A percentile compares a stretch with the other conserved stretches of the same genome.
Evolutionary conservation across 805 yeast genomes (phyloP).

Genomic region (Suhomyces vadensis): DNA sequence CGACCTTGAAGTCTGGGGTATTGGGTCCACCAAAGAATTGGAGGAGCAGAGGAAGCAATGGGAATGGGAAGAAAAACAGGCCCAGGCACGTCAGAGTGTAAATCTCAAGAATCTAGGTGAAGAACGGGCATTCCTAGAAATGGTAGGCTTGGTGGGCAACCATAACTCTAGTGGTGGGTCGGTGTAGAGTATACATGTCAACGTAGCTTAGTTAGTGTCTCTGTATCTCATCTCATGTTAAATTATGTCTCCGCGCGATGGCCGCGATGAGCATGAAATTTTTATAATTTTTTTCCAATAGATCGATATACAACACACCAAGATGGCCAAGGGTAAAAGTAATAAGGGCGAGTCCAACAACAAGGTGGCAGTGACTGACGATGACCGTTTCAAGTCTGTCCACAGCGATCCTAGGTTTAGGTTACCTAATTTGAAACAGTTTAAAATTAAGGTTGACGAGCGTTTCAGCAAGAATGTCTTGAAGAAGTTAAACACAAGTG

Average conservation of each 20-base stretch:
- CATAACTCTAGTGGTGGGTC: slow-evolving; percentile 50
- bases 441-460: slow-evolving; percentile 78
- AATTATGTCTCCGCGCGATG: not conserved
- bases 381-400: slow-evolving; percentile 75
- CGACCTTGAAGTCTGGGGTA: slow-evolving; percentile 89
- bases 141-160: slow-evolving; percentile 67
- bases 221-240: too few species aligned
- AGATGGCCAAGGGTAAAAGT: slow-evolving; percentile 7
- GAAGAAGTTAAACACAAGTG: slow-evolving; percentile 44
- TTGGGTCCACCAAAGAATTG: slow-evolving; percentile 77
- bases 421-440: slow-evolving; percentile 64
- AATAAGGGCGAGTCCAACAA: slow-evolving; percentile 7
- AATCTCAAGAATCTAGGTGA: slow-evolving; percentile 70
- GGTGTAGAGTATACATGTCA: slow-evolving; percentile 26
- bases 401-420: slow-evolving; percentile 88
- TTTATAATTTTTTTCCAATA: not conserved
- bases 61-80: slow-evolving; percentile 93
- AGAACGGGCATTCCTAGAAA: slow-evolving; percentile 79
- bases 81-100: slow-evolving; percentile 70
- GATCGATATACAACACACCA: not conserved
- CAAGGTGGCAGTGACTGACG: slow-evolving; percentile 47
- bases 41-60: slow-evolving; percentile 74
- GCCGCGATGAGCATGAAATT: slow-evolving; percentile 1
- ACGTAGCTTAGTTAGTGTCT: too few species aligned
- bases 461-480: slow-evolving; percentile 74